Conservation (phyloP, 768 basidiomycete genomes). For the Polyporus arcularius region DNA sequence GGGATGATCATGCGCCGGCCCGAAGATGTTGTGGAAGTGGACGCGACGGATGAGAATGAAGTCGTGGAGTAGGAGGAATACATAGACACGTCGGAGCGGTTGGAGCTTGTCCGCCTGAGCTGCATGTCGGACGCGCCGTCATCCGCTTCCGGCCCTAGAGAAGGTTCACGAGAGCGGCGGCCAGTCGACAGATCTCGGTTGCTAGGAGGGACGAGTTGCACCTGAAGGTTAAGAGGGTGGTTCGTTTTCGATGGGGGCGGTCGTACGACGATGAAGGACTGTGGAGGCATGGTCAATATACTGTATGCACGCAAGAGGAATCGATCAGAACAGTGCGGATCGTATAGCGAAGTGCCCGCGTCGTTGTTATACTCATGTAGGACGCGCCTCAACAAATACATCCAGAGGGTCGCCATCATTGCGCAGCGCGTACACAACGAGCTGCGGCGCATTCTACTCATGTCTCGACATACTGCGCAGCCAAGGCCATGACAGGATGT, state of each 20-base stretch:
- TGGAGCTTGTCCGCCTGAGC: constrained; percentile 46
- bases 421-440: too few relatives aligned
- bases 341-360: not conserved
- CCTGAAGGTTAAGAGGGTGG: constrained; percentile 87
- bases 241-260: constrained; percentile 86
- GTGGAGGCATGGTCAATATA: constrained; percentile 4
- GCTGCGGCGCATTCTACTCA: too few relatives aligned
- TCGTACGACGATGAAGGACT: constrained; percentile 92
- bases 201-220: constrained; percentile 83
- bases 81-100: constrained; percentile 51
- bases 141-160: constrained; percentile 31
- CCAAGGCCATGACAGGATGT: too few relatives aligned
- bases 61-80: constrained; percentile 53
- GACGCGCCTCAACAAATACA: too few relatives aligned
- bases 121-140: constrained; percentile 23
- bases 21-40: constrained; percentile 45
- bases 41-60: constrained; percentile 36
- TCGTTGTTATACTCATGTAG: too few relatives aligned
- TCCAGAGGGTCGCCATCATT: too few relatives aligned
- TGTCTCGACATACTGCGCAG: too few relatives aligned
- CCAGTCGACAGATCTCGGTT: constrained; percentile 42
- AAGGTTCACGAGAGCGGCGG: constrained; percentile 48
- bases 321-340: not conserved
- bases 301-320: not conserved
- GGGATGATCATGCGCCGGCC: constrained; percentile 79